Percentiles rank a stretch among this genome's conserved stretches.
phyloP scores from a whole-genome alignment of 306 rosid species.

The Pueraria montana region DNA sequence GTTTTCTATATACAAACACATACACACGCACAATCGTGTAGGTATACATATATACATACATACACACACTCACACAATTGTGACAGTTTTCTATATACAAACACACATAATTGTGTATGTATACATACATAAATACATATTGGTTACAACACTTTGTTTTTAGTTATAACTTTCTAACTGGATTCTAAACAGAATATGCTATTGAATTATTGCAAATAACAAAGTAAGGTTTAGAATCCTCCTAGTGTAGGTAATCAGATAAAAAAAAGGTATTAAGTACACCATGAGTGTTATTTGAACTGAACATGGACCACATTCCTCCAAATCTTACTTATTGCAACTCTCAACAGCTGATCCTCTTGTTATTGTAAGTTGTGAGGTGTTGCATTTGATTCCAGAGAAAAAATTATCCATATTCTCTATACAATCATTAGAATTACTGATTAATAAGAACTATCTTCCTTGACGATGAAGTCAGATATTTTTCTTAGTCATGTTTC shows the following conservation, averaged over 20 bases:
- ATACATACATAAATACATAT: no score
- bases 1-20: no score
- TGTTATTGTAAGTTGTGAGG: not conserved
- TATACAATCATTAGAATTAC: not conserved
- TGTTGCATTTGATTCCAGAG: not conserved
- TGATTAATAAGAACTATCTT: not conserved
- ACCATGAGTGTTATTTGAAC: not conserved
- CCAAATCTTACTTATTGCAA: not conserved
- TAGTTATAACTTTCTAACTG: not conserved
- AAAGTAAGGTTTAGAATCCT: not conserved
- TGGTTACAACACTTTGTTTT: not conserved
- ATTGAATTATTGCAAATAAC: not conserved
- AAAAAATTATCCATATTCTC: not conserved
- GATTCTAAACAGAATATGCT: not conserved
- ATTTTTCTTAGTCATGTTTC: slow-evolving; percentile 83
- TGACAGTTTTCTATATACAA: no score
- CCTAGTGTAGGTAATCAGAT: not conserved
- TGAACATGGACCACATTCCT: not conserved
- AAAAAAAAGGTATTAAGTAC: not conserved
- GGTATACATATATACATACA: no score
- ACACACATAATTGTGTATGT: not conserved
- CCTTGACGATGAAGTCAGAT: slow-evolving; percentile 77
- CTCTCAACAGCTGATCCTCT: not conserved
- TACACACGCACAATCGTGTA: no score
- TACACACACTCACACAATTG: no score